Percentiles rank a stretch among this genome's conserved stretches.
These are phyloP conservation scores for Pythium insidiosum DNA, from an alignment of 352 stramenopile genomes.

Conservation along the genomic window DNA sequence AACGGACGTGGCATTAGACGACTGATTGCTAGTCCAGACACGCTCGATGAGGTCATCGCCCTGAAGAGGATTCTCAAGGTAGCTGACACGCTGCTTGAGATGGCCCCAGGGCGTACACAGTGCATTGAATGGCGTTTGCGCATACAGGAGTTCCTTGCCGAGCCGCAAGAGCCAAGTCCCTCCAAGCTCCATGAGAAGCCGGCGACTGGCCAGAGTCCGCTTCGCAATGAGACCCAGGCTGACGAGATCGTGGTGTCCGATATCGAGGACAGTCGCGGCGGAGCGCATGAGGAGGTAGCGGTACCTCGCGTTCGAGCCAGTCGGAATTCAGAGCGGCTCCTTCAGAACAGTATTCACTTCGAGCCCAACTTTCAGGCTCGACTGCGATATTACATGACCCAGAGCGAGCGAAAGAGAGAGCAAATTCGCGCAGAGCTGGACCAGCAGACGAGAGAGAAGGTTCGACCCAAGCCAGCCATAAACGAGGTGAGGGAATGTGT, in stretches of 20 bases:
- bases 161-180: background rate
- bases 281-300: too few species aligned
- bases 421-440: conserved; percentile 30
- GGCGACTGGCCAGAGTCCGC: too few species aligned
- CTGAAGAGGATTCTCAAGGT: conserved; percentile 34
- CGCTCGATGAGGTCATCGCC: conserved; percentile 45
- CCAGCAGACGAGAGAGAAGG: conserved; percentile 16
- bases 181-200: too few species aligned
- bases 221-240: too few species aligned
- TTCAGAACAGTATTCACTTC: conserved; percentile 37
- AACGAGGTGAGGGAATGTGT: conserved; percentile 29
- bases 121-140: too few species aligned
- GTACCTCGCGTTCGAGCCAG: conserved; percentile 17
- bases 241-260: too few species aligned
- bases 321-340: conserved; percentile 25
- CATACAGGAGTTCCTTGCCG: conserved; percentile 3
- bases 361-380: conserved; percentile 56
- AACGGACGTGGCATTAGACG: background rate
- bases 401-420: conserved; percentile 34
- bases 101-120: too few species aligned
- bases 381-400: conserved; percentile 35
- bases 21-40: conserved; percentile 15
- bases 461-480: conserved; percentile 32
- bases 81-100: too few species aligned
- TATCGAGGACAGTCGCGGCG: too few species aligned